Evolutionary conservation across 768 basidiomycete species (phyloP).

Genomic region (Termitomyces sp.): DNA sequence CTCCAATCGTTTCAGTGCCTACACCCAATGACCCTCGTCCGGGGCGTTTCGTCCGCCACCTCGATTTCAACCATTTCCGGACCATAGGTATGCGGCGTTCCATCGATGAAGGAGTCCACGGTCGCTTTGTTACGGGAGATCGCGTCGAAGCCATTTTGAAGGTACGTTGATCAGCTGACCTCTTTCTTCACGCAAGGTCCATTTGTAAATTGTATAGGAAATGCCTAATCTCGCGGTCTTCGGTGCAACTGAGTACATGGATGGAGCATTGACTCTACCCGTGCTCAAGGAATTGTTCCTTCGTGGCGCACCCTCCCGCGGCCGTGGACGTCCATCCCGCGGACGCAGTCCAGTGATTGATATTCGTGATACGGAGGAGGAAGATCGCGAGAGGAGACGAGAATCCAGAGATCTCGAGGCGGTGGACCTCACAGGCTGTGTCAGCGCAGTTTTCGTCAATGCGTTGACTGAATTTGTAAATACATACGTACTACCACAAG

Average conservation of each 20-base stretch:
- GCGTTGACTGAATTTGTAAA: constrained; percentile 83
- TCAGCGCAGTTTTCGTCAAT: constrained; percentile 85
- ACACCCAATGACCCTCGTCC: constrained; percentile 67
- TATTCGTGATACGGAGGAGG: constrained; percentile 62
- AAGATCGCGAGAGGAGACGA: constrained; percentile 69
- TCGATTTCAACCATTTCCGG: constrained; percentile 96
- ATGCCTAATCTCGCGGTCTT: constrained; percentile 82
- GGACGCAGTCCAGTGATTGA: constrained; percentile 54
- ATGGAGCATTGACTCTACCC: constrained; percentile 79
- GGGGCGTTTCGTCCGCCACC: constrained; percentile 77
- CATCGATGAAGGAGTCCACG: constrained; percentile 83
- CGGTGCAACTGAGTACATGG: constrained; percentile 99
- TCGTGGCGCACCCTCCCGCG: constrained; percentile 71
- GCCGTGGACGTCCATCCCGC: constrained; percentile 64
- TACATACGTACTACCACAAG: constrained; percentile 49
- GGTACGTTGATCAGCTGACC: constrained; percentile 36
- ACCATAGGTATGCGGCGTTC: constrained; percentile 95
- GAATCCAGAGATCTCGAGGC: constrained; percentile 83
- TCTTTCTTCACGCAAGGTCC: constrained; percentile 3
- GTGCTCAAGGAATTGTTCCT: constrained; percentile 91
- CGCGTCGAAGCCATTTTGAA: constrained; percentile 77
- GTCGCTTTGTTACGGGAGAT: constrained; percentile 91
- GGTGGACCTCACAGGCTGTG: constrained; percentile 92
- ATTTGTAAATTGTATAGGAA: constrained; percentile 50
- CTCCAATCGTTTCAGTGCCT: constrained; percentile 46